Conservation (phyloP, 208 protist genomes). For the Leishmania amazonensis region DNA sequence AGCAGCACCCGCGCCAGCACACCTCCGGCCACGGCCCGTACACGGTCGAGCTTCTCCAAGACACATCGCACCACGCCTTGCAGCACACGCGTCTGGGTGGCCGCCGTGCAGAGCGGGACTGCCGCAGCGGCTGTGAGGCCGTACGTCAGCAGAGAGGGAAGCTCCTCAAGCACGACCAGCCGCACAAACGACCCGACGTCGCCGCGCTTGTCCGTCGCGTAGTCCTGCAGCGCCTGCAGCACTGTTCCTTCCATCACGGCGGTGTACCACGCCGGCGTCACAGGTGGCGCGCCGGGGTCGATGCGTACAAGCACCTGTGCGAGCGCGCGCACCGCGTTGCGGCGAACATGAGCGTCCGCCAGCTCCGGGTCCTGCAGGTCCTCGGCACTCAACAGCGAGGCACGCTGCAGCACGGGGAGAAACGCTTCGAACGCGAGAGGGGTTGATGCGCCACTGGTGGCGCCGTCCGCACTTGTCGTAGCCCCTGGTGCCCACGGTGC, state of each 20-base stretch:
- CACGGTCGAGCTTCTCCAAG: conserved; percentile 93
- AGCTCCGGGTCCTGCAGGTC: conserved; percentile 49
- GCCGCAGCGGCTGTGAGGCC: conserved; percentile 22
- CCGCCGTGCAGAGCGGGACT: conserved; percentile 20
- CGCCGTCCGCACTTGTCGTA: conserved; percentile 9
- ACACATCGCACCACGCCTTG: conserved; percentile 76
- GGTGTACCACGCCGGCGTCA: conserved; percentile 35
- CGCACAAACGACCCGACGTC: conserved; percentile 98
- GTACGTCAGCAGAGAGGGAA: conserved; percentile 59
- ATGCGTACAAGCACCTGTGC: conserved; percentile 36
- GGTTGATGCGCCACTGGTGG: neutral
- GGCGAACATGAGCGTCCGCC: conserved; percentile 90
- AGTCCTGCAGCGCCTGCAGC: conserved; percentile 86
- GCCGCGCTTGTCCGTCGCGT: conserved; percentile 95
- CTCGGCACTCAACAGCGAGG: conserved; percentile 26
- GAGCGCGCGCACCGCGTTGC: conserved; percentile 88
- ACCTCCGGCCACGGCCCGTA: conserved; percentile 65
- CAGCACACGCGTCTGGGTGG: conserved; percentile 35
- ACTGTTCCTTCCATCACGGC: conserved; percentile 54
- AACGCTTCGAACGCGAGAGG: conserved; percentile 17
- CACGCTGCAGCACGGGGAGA: conserved; percentile 21
- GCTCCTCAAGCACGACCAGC: conserved; percentile 76
- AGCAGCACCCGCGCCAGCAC: conserved; percentile 49
- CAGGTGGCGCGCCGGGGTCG: conserved; percentile 21
- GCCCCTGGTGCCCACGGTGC: conserved; percentile 20